Percentiles rank a stretch among this genome's conserved stretches.
Evolutionary conservation across 176 grass and related monocot genomes (phyloP).

Genomic region (Guadua angustifolia): DNA sequence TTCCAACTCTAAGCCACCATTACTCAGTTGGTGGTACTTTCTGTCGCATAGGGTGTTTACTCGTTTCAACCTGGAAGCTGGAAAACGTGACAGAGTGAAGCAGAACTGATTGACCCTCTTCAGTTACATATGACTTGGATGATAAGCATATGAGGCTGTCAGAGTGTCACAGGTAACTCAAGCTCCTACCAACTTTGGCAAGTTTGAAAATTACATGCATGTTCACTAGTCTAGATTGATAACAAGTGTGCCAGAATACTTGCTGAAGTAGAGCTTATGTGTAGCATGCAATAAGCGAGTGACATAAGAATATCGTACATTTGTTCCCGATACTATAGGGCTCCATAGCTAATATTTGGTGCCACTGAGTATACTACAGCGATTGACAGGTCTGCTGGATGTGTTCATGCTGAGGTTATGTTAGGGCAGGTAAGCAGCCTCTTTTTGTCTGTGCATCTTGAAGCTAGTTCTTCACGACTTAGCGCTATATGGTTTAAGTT

Average conservation of each 20-base stretch:
- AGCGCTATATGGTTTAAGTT: background rate
- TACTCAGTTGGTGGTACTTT: background rate
- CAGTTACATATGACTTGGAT: background rate
- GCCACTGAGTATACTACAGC: slow-evolving; percentile 78
- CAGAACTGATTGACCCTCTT: background rate
- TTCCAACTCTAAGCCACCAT: background rate
- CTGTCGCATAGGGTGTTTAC: background rate
- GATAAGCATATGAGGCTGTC: background rate
- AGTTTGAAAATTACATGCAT: background rate
- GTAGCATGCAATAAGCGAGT: background rate
- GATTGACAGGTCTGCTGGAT: slow-evolving; percentile 87
- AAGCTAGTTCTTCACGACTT: background rate
- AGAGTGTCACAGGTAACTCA: background rate
- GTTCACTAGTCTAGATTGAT: background rate
- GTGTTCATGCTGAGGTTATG: slow-evolving; percentile 85
- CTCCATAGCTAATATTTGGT: slow-evolving; percentile 88
- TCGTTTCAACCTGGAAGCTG: no score
- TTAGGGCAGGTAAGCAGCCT: slow-evolving; percentile 60
- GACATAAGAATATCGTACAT: slow-evolving; percentile 47
- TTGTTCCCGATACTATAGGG: slow-evolving; percentile 80
- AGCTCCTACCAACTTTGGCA: background rate
- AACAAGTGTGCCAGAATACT: background rate
- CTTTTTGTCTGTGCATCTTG: background rate
- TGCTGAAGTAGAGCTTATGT: background rate
- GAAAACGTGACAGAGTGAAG: no score